Evolutionary conservation across 495 filamentous ascomycete species (phyloP), one percentile per base, ranked within the genome.

Genomic region (Chaetomium cochliodes): DNA sequence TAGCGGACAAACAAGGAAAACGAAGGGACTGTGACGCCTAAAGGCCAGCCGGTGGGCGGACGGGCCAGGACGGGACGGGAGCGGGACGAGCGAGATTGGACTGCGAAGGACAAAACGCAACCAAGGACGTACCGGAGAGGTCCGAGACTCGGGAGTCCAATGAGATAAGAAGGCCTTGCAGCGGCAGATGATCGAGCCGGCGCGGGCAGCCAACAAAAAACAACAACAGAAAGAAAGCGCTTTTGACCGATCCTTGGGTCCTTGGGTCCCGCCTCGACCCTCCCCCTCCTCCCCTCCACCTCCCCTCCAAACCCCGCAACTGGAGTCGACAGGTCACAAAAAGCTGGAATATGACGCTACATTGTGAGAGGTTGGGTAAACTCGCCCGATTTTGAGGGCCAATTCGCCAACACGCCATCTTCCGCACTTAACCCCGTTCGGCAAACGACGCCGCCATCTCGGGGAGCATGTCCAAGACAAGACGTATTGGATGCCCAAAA

Each of bases 11-110:
- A 30, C 42, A n/a, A n/a, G 28, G 28, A 30, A 42, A 44, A 42
- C 33, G 49, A 42, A 44, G 41, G 41, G 41, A 37, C 33, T 37
- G 33, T 37, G 33, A 42, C 49, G 23, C 4, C 26, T 30, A 49
- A 62, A 16, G 1, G 22, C 37, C 23, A 37, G 20, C 8, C 12
- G 20, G 20, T 42, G 59, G 58, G 22, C 28, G 58, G 58, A 50
- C 58, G 49, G 59, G n/a, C 49, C 37, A 44, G 49, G 49, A 30
- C 60, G 60, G 60, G 60, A 62, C 33, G 37, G 58, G 60, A 53
- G 60, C 59, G 60, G 60, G 33, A 62, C 50, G 60, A 22, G 60
- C 8, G 60, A 62, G 60, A 54, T 62, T 62, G 60, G 28, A 46
- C 46, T 39, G 42, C n/a, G 28, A 12, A 12, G 49, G 49, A 54